These are phyloP conservation scores for Auricularia sp. DNA, from an alignment of 768 basidiomycete species.

Conservation along the genomic window DNA sequence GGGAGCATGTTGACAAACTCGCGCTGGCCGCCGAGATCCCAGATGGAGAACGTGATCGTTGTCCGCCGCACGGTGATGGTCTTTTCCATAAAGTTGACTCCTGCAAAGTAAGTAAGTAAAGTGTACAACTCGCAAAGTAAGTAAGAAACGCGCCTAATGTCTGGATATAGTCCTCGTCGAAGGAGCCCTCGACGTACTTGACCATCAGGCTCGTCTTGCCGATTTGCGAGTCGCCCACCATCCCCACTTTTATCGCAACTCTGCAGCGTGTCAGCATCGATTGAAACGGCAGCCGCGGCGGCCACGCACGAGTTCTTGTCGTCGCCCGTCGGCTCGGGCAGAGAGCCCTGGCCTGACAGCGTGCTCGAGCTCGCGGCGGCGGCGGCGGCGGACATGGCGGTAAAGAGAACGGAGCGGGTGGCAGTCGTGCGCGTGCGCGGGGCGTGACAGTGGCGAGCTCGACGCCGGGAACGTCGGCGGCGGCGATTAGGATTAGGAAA, in stretches of 20 bases:
- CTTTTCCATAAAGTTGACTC: constrained; percentile 99
- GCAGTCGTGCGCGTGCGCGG: too few species aligned
- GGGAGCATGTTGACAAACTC: constrained; percentile 96
- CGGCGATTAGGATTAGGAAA: too few species aligned
- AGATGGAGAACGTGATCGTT: constrained; percentile 98
- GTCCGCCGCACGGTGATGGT: constrained; percentile 96
- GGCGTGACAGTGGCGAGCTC: too few species aligned
- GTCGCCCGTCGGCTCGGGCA: neutral
- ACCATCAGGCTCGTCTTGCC: constrained; percentile 99
- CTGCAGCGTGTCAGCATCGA: constrained; percentile 26
- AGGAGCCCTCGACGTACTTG: constrained; percentile 98
- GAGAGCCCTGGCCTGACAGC: neutral
- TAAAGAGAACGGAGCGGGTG: too few species aligned
- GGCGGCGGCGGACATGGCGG: too few species aligned
- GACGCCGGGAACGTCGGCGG: too few species aligned
- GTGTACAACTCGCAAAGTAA: constrained; percentile 1
- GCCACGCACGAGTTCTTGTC: neutral
- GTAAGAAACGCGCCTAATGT: constrained; percentile 66
- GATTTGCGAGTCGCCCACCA: constrained; percentile 99
- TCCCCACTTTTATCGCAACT: constrained; percentile 96
- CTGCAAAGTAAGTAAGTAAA: constrained; percentile 24
- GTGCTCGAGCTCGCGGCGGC: neutral
- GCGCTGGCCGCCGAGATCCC: constrained; percentile 72
- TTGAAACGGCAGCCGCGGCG: neutral
- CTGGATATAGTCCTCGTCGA: constrained; percentile 99